Percentiles rank a stretch among this genome's conserved stretches.
These are phyloP conservation scores for Candida verbasci DNA, from an alignment of 805 yeast species.

Conservation along the genomic window DNA sequence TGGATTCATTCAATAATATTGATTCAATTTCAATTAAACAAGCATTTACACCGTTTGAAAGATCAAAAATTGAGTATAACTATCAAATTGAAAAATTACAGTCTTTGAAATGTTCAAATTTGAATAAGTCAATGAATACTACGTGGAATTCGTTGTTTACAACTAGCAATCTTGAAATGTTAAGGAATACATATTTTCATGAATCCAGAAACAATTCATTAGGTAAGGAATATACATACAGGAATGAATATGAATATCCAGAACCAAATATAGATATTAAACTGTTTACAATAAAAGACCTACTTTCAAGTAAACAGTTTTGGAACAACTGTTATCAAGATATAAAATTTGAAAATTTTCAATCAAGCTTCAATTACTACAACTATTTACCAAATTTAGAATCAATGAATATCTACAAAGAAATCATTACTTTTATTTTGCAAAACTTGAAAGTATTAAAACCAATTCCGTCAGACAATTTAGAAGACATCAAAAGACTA, in stretches of 20 bases:
- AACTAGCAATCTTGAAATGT: not conserved
- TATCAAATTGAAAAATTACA: not conserved
- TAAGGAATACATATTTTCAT: not conserved
- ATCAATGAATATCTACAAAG: not conserved
- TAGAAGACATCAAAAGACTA: not conserved
- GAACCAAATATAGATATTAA: too few relatives aligned
- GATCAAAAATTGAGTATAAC: not conserved
- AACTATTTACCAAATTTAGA: constrained; percentile 1
- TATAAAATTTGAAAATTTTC: constrained; percentile 1
- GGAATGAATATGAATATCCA: too few relatives aligned
- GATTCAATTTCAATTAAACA: not conserved
- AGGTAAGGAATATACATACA: too few relatives aligned
- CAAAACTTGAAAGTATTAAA: constrained; percentile 1
- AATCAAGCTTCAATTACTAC: not conserved
- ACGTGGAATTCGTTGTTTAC: not conserved
- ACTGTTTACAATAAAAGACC: too few relatives aligned
- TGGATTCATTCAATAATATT: too few relatives aligned
- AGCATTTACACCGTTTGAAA: not conserved
- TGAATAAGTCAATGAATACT: not conserved
- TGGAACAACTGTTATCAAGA: constrained; percentile 8
- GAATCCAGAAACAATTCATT: not conserved
- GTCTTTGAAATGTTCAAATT: not conserved
- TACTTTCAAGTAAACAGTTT: constrained; percentile 2
- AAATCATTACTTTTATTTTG: not conserved
- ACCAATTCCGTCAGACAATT: not conserved